A percentile compares a stretch with the other conserved stretches of the same genome.
Evolutionary conservation across 73 alveolate genomes (phyloP).

Genomic region (Paramecium caudatum): DNA sequence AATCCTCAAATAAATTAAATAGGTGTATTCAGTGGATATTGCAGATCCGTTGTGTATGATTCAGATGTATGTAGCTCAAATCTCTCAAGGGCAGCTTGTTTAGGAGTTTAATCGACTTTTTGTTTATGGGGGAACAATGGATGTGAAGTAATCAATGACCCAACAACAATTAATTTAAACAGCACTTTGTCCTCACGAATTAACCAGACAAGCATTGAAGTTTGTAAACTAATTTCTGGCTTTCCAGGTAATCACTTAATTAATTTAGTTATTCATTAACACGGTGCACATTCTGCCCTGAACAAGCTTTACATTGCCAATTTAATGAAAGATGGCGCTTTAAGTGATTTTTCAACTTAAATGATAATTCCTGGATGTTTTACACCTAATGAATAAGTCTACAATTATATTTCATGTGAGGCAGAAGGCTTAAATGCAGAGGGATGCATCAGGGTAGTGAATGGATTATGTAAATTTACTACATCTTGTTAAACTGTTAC

Average conservation of each 20-base stretch:
- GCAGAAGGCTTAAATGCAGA: conserved; percentile 23
- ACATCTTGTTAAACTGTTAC: background rate
- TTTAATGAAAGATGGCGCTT: background rate
- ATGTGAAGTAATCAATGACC: background rate
- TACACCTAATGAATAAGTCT: background rate
- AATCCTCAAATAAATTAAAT: background rate
- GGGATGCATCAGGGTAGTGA: background rate
- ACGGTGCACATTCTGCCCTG: conserved; percentile 4
- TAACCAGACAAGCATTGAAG: background rate
- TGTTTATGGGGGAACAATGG: conserved; percentile 2
- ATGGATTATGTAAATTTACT: background rate
- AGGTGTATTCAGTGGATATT: conserved; percentile 61
- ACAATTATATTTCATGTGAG: background rate
- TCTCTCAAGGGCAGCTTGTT: conserved; percentile 27
- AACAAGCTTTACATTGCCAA: background rate
- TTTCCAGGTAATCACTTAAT: conserved; percentile 6
- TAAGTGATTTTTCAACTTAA: background rate
- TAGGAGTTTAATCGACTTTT: background rate
- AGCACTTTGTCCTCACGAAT: background rate
- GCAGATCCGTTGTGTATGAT: background rate
- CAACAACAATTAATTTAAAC: conserved; percentile 2
- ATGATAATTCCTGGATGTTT: conserved; percentile 42
- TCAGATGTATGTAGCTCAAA: background rate
- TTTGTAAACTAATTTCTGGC: background rate
- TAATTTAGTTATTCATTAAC: conserved; percentile 5